Conservation (phyloP, 176 grass and related monocot genomes). For the Oryza meyeriana region DNA sequence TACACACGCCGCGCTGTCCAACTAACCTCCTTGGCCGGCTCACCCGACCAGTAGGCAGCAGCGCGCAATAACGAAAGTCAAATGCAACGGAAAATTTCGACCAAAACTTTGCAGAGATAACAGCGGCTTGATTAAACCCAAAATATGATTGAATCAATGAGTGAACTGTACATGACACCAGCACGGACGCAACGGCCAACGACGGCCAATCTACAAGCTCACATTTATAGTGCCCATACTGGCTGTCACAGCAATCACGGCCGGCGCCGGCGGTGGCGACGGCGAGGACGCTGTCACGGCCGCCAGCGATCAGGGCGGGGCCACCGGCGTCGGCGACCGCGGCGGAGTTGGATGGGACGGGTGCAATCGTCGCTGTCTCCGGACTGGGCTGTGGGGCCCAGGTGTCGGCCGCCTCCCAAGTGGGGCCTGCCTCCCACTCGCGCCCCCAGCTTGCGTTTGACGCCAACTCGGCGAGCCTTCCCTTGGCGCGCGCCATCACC, state of each 20-base stretch:
- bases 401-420: constrained; percentile 18
- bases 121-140: not conserved
- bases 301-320: not conserved
- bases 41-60: not conserved
- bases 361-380: constrained; percentile 3
- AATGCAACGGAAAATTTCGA: constrained; percentile 2
- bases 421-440: constrained; percentile 16
- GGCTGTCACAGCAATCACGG: not conserved
- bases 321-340: not conserved
- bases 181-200: constrained; percentile 22
- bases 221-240: not conserved
- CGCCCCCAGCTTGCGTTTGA: constrained; percentile 29
- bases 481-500: constrained; percentile 55
- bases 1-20: not conserved
- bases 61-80: not conserved
- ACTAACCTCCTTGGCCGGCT: not conserved
- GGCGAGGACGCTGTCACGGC: not conserved
- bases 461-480: constrained; percentile 52
- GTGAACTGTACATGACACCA: constrained; percentile 13
- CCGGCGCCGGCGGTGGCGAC: not conserved
- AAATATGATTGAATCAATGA: constrained; percentile 27
- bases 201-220: constrained; percentile 12
- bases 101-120: not conserved
- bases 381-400: constrained; percentile 14
- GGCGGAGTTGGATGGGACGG: not conserved